Conservation (phyloP, 148 eudicot genomes). For the Rhododendron molle region DNA sequence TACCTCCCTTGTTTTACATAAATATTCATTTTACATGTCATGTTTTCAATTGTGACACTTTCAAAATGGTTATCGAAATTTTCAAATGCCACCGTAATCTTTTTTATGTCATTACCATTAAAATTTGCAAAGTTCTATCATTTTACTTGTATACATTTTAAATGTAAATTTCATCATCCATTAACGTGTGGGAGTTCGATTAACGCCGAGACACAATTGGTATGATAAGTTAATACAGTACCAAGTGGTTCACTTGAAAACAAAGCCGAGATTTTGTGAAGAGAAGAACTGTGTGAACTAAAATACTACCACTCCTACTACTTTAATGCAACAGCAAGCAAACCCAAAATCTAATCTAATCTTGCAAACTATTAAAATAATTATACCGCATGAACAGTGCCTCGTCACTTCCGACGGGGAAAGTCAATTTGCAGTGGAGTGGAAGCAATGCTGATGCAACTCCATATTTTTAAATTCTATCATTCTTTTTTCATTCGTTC, state of each 20-base stretch:
- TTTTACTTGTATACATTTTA: neutral
- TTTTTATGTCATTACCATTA: no score
- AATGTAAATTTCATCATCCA: neutral
- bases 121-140: neutral
- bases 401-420: neutral
- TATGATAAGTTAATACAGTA: no score
- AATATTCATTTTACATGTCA: neutral
- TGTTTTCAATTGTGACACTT: neutral
- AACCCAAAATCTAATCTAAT: neutral
- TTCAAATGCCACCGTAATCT: neutral
- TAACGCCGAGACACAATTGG: no score
- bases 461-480: neutral
- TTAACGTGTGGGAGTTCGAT: no score
- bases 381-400: neutral
- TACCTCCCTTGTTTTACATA: neutral
- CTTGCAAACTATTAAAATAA: neutral
- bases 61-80: neutral
- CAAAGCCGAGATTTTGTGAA: neutral
- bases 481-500: neutral
- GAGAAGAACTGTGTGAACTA: neutral
- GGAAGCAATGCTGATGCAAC: neutral
- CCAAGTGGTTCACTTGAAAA: neutral
- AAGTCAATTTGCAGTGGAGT: neutral
- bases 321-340: no score
- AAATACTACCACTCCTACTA: no score